Conservation (phyloP, 768 basidiomycete genomes). For the Tylopilus rubrobrunneus region DNA sequence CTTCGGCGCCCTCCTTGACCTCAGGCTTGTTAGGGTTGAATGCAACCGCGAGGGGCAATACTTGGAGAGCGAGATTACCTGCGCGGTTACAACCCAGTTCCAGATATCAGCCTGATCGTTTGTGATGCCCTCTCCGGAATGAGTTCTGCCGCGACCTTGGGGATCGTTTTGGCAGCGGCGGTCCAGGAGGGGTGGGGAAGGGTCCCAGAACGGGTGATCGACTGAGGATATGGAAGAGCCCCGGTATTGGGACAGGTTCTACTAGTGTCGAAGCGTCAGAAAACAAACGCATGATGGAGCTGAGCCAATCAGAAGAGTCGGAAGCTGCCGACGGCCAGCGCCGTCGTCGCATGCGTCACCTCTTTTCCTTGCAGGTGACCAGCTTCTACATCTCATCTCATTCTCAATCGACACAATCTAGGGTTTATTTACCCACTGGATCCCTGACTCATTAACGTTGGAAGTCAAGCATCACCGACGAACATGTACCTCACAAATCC, state of each 20-base stretch:
- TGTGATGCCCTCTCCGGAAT: slow-evolving; percentile 56
- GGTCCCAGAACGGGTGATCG: slow-evolving; percentile 66
- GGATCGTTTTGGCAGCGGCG: slow-evolving; percentile 51
- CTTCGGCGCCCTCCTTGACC: slow-evolving; percentile 86
- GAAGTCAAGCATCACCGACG: too few species aligned
- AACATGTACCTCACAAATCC: too few species aligned
- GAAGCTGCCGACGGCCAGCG: too few species aligned
- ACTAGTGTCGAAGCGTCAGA: too few species aligned
- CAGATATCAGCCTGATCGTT: slow-evolving; percentile 59
- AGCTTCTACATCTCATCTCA: too few species aligned
- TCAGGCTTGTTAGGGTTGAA: slow-evolving; percentile 23
- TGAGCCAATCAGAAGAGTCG: too few species aligned
- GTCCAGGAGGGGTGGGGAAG: slow-evolving; percentile 47
- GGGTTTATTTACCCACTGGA: too few species aligned
- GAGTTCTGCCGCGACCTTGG: slow-evolving; percentile 67
- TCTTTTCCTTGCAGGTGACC: too few species aligned
- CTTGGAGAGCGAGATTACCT: slow-evolving; percentile 39
- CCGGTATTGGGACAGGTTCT: slow-evolving; percentile 44
- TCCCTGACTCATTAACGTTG: too few species aligned
- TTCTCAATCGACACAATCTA: too few species aligned
- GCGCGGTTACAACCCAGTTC: slow-evolving; percentile 72
- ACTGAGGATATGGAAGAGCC: slow-evolving; percentile 53
- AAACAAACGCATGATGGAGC: too few species aligned
- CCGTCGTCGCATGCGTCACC: too few species aligned
- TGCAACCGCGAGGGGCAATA: not conserved